Evolutionary conservation across 371 early-diverging fungal genomes (phyloP), one percentile per base, ranked within the genome.

Genomic region (Syncephalastrum contaminatum): DNA sequence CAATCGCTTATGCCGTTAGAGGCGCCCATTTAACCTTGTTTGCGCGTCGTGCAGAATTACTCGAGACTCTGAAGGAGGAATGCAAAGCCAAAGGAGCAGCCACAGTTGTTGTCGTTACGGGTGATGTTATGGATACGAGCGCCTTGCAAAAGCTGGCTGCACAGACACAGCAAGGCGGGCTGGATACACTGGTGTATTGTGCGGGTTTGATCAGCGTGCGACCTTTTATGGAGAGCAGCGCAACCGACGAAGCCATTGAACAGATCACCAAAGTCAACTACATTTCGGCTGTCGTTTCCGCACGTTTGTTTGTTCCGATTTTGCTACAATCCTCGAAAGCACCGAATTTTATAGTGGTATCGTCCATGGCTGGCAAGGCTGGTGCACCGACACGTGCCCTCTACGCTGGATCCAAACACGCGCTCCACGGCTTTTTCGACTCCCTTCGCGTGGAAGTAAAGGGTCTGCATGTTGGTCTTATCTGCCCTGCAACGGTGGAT

Each of bases 341-440:
- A 19, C 85, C 84, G 24, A 85, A 85, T 45, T 73, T 92, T 8
- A 72, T 92, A 2, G 86, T 92, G 21, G 80, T 94, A 4, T 91
- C 92, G 0, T 92, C 93, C 13, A 79, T 89, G 72, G 92, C 92
- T 0, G 92, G 91, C 5, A 74, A 85, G 44, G 63, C 88, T 0
- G 88, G 88, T 8, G 89, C 94, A 16, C 95, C 95, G 0, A 93
- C 94, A 10, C 82, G 95, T 8, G 76, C 88, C 4, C 67, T 95
- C 20, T 95, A 95, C 63, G 79, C 88, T 40, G 88, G 87, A 1
- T 83, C 88, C 46, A 95, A 95, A 53, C 88, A 88, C 61, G 95
- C 94, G 1, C 70, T 92, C 7, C 87, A 89, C 27, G 94, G 93
- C 0, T 95, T 89, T 67, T 94, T 94, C 71, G 84, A 87, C 46